phyloP scores from a whole-genome alignment of 768 basidiomycete genomes.

The Rhizopogon roseolus region DNA sequence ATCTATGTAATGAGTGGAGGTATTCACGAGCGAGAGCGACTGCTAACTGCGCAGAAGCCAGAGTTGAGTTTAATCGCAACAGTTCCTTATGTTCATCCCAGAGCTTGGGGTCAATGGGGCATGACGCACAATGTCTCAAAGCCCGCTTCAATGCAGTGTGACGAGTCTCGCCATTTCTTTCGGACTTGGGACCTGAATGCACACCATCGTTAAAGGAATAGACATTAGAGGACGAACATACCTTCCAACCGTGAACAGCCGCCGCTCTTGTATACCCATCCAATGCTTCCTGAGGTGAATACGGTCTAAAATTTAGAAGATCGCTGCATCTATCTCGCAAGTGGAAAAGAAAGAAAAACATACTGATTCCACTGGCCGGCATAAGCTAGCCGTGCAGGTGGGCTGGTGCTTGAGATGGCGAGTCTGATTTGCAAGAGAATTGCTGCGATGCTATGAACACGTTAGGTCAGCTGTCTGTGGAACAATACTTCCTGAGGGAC shows the following conservation, averaged over 20 bases:
- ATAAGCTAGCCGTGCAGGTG: slow-evolving; percentile 54
- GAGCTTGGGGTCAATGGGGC: too few species aligned
- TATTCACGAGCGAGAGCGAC: too few species aligned
- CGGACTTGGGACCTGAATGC: slow-evolving; percentile 17
- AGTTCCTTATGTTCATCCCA: too few species aligned
- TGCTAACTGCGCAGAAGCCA: too few species aligned
- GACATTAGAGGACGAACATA: slow-evolving; percentile 12
- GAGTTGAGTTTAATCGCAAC: too few species aligned
- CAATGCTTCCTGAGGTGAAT: slow-evolving; percentile 53
- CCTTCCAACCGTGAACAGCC: slow-evolving; percentile 59
- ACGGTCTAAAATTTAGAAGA: slow-evolving; percentile 21
- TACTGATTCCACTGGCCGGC: slow-evolving; percentile 43
- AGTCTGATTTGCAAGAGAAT: slow-evolving; percentile 62
- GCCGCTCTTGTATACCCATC: slow-evolving; percentile 65
- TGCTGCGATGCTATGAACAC: slow-evolving; percentile 29
- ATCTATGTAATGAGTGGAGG: too few species aligned
- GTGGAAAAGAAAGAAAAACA: slow-evolving; percentile 1
- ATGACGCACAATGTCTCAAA: too few species aligned
- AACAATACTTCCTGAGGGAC: slow-evolving; percentile 7
- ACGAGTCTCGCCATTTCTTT: slow-evolving; percentile 17
- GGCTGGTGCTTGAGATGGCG: slow-evolving; percentile 64
- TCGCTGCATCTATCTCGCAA: neutral
- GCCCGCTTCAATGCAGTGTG: slow-evolving; percentile 1
- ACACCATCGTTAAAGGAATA: neutral
- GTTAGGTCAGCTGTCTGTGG: neutral